phyloP scores from a whole-genome alignment of 75 land plant genomes.

The Cunninghamia lanceolata region DNA sequence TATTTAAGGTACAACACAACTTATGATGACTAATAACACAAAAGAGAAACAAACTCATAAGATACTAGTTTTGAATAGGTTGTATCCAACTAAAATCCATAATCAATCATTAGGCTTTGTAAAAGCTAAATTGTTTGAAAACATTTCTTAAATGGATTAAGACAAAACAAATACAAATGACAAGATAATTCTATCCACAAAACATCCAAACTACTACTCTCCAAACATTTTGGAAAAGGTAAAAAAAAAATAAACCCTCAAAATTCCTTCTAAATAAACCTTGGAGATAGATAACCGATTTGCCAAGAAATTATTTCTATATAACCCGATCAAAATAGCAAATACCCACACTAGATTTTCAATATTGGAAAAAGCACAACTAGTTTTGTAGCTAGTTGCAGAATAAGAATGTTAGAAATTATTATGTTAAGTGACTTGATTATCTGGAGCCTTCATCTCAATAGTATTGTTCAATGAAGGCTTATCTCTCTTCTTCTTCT shows the following conservation, averaged over 20 bases:
- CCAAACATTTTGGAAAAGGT: neutral
- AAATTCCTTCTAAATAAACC: neutral
- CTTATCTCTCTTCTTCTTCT: conserved; percentile 9
- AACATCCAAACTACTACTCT: no score
- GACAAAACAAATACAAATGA: no score
- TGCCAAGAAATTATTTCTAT: neutral
- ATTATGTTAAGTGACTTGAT: neutral
- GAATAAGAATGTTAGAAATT: neutral
- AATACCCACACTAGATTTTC: neutral
- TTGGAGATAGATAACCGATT: no score
- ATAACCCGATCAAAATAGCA: neutral
- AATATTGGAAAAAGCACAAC: neutral
- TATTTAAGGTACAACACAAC: no score
- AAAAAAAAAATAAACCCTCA: neutral
- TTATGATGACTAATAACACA: no score
- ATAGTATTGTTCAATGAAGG: neutral
- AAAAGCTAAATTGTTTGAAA: neutral
- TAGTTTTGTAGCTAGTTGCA: neutral
- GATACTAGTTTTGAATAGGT: no score
- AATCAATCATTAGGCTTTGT: no score
- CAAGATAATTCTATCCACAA: no score
- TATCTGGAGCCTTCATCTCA: neutral
- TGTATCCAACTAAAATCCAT: no score
- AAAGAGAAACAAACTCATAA: no score
- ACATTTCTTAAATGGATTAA: neutral